These are phyloP conservation scores for Coemansia sp. DNA, from an alignment of 192 early-diverging fungal species.

Conservation along the genomic window DNA sequence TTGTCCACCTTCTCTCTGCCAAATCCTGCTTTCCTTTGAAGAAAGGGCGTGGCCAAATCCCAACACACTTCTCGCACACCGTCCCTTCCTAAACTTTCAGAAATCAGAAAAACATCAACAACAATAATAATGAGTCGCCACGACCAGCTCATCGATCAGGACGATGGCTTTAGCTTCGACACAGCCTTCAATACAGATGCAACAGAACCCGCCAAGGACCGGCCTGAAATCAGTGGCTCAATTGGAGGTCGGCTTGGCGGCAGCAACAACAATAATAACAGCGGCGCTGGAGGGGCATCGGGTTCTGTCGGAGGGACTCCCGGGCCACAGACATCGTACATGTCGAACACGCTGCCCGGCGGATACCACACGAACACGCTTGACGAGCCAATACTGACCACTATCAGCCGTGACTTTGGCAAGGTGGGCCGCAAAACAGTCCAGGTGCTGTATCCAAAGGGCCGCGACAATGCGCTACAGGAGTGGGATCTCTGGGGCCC, in stretches of 20 bases:
- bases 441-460: conserved; percentile 47
- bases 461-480: conserved; percentile 43
- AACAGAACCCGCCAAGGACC: conserved; percentile 11
- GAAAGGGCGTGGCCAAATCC: too few species aligned
- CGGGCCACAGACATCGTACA: conserved; percentile 40
- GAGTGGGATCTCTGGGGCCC: conserved; percentile 97
- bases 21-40: neutral
- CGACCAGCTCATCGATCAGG: conserved; percentile 50
- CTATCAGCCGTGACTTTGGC: conserved; percentile 68
- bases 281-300: neutral
- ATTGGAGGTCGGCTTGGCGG: conserved; percentile 47
- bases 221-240: conserved; percentile 50
- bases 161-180: conserved; percentile 48
- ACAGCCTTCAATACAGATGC: conserved; percentile 23
- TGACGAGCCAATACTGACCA: conserved; percentile 92
- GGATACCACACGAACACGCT: conserved; percentile 72
- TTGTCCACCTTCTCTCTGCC: neutral
- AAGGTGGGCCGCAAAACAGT: conserved; percentile 40
- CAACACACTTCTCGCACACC: neutral
- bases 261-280: neutral
- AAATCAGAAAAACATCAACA: neutral
- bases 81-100: neutral
- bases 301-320: conserved; percentile 9
- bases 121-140: conserved; percentile 31
- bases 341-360: conserved; percentile 44